Evolutionary conservation across 148 eudicot genomes (phyloP).

Genomic region (Rhododendron mucronatum): DNA sequence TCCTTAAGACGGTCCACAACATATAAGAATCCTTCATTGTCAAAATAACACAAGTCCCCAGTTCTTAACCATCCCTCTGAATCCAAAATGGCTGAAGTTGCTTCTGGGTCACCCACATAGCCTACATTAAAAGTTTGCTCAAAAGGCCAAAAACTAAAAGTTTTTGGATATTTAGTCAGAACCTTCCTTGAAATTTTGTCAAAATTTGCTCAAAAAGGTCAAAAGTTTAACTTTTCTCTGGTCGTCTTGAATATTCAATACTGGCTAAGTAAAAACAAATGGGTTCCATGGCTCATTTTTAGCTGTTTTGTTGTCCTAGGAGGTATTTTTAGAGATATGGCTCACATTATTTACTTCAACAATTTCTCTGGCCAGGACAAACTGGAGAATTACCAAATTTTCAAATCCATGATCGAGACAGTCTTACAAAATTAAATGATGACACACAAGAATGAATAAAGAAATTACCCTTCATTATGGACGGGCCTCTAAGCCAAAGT

Average conservation of each 20-base stretch:
- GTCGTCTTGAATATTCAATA: background rate
- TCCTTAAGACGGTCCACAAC: slow-evolving; percentile 12
- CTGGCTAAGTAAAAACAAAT: background rate
- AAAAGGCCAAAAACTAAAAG: no score
- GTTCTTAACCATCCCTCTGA: slow-evolving; percentile 20
- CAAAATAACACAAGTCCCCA: slow-evolving; percentile 17
- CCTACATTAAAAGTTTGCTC: no score
- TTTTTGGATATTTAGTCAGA: background rate
- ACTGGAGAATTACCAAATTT: background rate
- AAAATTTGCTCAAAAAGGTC: background rate
- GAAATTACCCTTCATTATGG: slow-evolving; percentile 10
- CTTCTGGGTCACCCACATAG: slow-evolving; percentile 12
- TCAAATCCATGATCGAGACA: background rate
- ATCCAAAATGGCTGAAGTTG: slow-evolving; percentile 10
- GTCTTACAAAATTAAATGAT: background rate
- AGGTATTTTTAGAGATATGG: background rate
- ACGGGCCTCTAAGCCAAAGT: slow-evolving; percentile 12
- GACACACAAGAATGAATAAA: background rate
- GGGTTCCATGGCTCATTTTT: background rate
- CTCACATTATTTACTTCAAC: background rate
- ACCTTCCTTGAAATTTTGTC: background rate
- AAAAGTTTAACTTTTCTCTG: background rate
- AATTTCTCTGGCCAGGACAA: background rate
- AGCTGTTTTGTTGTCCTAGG: background rate
- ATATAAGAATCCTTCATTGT: slow-evolving; percentile 12